Conservation (phyloP, 345 rosid genomes). For the Viola odorata region DNA sequence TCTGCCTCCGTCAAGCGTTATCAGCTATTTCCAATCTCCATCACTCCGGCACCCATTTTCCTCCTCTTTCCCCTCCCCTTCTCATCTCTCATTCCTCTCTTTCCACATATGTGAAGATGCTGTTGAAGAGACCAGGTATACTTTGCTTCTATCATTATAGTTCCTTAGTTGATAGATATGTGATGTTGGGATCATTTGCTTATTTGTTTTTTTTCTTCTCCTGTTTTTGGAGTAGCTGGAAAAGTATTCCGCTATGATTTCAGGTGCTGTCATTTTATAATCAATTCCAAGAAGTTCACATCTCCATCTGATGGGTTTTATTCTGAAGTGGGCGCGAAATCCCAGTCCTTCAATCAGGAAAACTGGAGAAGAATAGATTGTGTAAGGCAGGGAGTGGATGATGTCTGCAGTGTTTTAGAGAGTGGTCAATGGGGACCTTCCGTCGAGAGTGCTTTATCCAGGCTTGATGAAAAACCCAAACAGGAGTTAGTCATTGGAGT, state of each 20-base stretch:
- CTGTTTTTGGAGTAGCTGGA: constrained; percentile 27
- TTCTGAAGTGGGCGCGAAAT: constrained; percentile 18
- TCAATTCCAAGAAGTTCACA: constrained; percentile 27
- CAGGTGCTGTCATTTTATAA: constrained; percentile 16
- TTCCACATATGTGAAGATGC: constrained; percentile 9
- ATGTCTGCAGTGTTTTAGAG: constrained; percentile 52
- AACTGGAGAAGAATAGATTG: constrained; percentile 31
- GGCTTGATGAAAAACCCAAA: constrained; percentile 45
- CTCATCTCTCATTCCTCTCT: too few relatives aligned
- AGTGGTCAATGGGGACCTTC: constrained; percentile 68
- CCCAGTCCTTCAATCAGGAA: constrained; percentile 26
- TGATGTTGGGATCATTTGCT: neutral
- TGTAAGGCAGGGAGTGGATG: constrained; percentile 34
- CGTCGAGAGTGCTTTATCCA: constrained; percentile 46
- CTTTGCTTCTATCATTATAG: neutral
- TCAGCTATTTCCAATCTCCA: too few relatives aligned
- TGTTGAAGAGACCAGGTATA: constrained; percentile 17
- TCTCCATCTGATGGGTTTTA: constrained; percentile 33
- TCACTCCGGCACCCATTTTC: too few relatives aligned
- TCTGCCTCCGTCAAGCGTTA: too few relatives aligned
- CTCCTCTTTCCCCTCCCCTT: too few relatives aligned
- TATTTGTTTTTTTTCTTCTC: neutral
- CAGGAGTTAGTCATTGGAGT: constrained; percentile 62
- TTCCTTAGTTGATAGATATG: neutral
- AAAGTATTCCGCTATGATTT: constrained; percentile 10